phyloP scores from a whole-genome alignment of 2,329 filamentous ascomycete species.

The Fusarium duplospermum region DNA sequence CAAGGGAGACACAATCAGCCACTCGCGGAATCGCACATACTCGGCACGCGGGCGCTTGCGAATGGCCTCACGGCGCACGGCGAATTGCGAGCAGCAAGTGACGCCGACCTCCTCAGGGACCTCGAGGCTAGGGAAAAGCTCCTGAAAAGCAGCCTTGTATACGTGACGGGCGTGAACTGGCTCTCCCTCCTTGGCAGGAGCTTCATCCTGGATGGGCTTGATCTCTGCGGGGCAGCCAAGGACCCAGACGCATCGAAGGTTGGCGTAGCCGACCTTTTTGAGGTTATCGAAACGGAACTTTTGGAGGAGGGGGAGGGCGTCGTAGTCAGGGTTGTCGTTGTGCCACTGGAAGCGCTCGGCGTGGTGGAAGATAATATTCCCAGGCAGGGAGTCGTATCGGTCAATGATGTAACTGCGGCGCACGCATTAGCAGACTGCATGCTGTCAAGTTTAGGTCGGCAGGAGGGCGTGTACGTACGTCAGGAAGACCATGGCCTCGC shows the following conservation, averaged over 20 bases:
- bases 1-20: slow-evolving; percentile 67
- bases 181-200: slow-evolving; percentile 48
- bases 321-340: slow-evolving; percentile 65
- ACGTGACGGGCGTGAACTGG: slow-evolving; percentile 55
- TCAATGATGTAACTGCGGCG: slow-evolving; percentile 59
- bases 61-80: slow-evolving; percentile 66
- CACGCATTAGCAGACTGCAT: slow-evolving; percentile 12
- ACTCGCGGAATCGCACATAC: slow-evolving; percentile 68
- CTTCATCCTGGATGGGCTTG: slow-evolving; percentile 52
- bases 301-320: slow-evolving; percentile 63
- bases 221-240: slow-evolving; percentile 67
- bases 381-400: slow-evolving; percentile 59
- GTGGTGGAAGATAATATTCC: slow-evolving; percentile 60
- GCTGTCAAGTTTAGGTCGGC: background rate
- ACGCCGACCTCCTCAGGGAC: slow-evolving; percentile 64
- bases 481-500: slow-evolving; percentile 65
- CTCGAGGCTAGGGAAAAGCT: slow-evolving; percentile 54
- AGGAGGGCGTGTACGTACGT: slow-evolving; percentile 46
- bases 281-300: slow-evolving; percentile 62
- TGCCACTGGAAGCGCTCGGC: slow-evolving; percentile 64
- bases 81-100: slow-evolving; percentile 76
- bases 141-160: slow-evolving; percentile 56
- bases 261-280: slow-evolving; percentile 67
- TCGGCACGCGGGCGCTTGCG: slow-evolving; percentile 59
- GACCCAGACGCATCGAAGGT: slow-evolving; percentile 69